Base-by-base conservation (phyloP, 2,329 filamentous ascomycete genomes). In the Diaporthe batatas region DNA sequence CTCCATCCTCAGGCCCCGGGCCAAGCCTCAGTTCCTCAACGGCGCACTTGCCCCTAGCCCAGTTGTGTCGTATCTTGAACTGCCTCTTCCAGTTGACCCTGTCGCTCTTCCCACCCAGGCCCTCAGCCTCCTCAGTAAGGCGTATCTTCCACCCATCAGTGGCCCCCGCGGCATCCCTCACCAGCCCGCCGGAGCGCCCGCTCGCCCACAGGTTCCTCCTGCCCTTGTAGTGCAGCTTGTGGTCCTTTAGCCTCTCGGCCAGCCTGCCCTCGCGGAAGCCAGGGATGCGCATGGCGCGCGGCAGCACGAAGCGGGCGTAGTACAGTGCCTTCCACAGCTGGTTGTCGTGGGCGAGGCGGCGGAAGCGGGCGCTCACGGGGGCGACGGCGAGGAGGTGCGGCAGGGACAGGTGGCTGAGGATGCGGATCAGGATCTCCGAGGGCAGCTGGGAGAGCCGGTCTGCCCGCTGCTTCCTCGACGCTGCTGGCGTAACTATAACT, bases 271-370 rank as follows among this genome's bases (percentile, higher is more conserved):
- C 78, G 42, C 85, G 82, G 71, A 92, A 88, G 29, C 92, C 92
- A 0, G 93, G 93, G 71, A 96, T 91, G 72, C 93, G 90, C 76
- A 93, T 88, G 47, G 93, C 93, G 78, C 95, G 90, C 51, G 94
- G 95, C 47, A 93, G 88, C 39, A 98, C 94, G 82, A 97, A 98
- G 75, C 93, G 91, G 34, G 91, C 88, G 83, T 97, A 98, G 83
- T 98, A 99, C 65, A 94, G 90, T 18, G 89, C 88, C 81, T 96
- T 96, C 96, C 96, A 99, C 72, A 98, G 85, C 80, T 98, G 94
- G 0, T 93, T 92, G 81, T 98, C 96, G 70, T 89, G 87, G 10
- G 94, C 89, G 23, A 98, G 87, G 51, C 86, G 86, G 77, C 91
- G 87, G 79, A 97, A 93, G 73, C 93, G 94, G 70, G 84, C 90